Evolutionary conservation across 129 eudicot genomes (phyloP).

Genomic region (Flaveria trinervia): DNA sequence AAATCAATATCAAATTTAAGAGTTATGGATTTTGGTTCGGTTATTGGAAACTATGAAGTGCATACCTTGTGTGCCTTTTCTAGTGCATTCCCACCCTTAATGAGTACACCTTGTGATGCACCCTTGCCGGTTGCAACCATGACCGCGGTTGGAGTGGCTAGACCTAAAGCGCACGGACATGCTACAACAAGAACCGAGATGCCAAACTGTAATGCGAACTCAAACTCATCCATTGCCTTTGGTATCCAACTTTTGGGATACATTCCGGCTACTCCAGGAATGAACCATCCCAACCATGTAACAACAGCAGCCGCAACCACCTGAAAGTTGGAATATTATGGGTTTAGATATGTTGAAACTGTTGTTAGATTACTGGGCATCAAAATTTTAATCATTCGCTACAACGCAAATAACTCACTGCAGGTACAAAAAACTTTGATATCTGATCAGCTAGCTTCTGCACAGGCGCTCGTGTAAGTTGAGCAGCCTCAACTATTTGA

Average conservation of each 20-base stretch:
- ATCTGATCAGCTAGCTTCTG: conserved; percentile 93
- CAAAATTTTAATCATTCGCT: not conserved
- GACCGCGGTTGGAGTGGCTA: conserved; percentile 97
- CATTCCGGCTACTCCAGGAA: conserved; percentile 71
- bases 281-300: conserved; percentile 92
- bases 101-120: conserved; percentile 95
- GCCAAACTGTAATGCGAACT: conserved; percentile 90
- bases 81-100: conserved; percentile 93
- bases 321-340: conserved; percentile 35
- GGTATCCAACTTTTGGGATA: conserved; percentile 94
- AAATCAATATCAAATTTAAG: conserved; percentile 2
- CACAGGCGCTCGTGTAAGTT: conserved; percentile 98
- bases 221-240: conserved; percentile 85
- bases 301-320: conserved; percentile 70
- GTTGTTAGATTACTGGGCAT: not conserved
- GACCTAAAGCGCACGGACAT: conserved; percentile 97
- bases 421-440: conserved; percentile 81
- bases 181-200: conserved; percentile 98
- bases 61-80: conserved; percentile 94
- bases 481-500: conserved; percentile 96
- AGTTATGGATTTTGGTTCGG: not conserved
- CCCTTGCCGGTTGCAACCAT: conserved; percentile 99
- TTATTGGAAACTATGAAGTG: not conserved
- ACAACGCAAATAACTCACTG: conserved; percentile 51
- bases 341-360: not conserved